These are phyloP conservation scores for Zoysia japonica DNA, from an alignment of 176 grass and related monocot species.

Conservation along the genomic window DNA sequence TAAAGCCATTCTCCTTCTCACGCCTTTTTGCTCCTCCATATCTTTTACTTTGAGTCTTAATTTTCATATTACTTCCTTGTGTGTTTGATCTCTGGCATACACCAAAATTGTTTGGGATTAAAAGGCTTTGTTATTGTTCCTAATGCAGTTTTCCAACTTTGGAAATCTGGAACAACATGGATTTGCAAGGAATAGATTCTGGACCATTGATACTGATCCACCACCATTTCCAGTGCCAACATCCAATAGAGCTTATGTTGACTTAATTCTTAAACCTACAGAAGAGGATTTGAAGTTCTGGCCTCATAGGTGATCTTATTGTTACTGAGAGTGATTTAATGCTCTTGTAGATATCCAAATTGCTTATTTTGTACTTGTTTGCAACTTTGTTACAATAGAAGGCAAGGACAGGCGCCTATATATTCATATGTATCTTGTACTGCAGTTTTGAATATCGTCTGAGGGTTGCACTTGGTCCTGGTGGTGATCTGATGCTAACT, in stretches of 20 bases:
- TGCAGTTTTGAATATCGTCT: conserved; percentile 91
- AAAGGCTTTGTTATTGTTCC: too few relatives aligned
- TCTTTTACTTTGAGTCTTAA: conserved; percentile 39
- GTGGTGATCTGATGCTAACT: conserved; percentile 78
- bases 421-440: conserved; percentile 26
- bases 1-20: conserved; percentile 26
- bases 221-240: conserved; percentile 64
- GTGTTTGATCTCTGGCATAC: background rate
- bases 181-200: conserved; percentile 87
- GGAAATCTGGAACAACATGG: conserved; percentile 75
- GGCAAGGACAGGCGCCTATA: background rate
- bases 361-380: conserved; percentile 10
- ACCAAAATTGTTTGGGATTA: too few relatives aligned
- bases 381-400: conserved; percentile 34
- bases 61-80: conserved; percentile 35
- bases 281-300: conserved; percentile 87
- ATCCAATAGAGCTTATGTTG: conserved; percentile 59
- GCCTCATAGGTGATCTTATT: conserved; percentile 68
- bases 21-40: conserved; percentile 30
- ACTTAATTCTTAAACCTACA: conserved; percentile 76
- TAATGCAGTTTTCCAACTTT: conserved; percentile 66
- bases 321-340: conserved; percentile 29
- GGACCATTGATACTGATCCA: conserved; percentile 64
- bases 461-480: conserved; percentile 76
- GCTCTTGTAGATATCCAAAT: background rate